Evolutionary conservation across 441 rosid genomes (phyloP).

Genomic region (Biscutella auriculata): DNA sequence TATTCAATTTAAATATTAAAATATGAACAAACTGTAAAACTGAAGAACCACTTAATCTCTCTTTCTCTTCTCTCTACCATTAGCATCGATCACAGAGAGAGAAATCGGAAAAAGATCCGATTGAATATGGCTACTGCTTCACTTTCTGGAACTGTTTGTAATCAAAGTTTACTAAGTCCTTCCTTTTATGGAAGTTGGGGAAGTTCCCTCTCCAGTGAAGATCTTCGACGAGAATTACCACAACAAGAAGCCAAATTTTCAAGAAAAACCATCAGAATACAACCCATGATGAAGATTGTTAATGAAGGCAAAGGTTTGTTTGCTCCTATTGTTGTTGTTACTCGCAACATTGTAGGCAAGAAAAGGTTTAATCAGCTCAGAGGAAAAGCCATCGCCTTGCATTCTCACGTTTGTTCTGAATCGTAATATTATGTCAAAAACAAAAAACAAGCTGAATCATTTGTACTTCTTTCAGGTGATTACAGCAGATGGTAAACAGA

Average conservation of each 20-base stretch:
- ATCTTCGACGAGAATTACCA: no score
- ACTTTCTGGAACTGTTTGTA: constrained; percentile 30
- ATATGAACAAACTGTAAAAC: constrained; percentile 11
- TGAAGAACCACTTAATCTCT: neutral
- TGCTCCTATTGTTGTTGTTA: constrained; percentile 64
- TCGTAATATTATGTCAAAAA: neutral
- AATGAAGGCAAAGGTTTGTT: constrained; percentile 92
- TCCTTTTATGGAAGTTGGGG: constrained; percentile 53
- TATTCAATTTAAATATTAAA: no score
- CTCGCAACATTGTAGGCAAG: constrained; percentile 66
- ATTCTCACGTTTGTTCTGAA: constrained; percentile 53
- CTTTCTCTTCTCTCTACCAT: neutral
- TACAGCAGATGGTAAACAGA: constrained; percentile 81
- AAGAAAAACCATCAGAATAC: constrained; percentile 33
- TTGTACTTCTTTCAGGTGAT: constrained; percentile 45
- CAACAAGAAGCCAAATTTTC: constrained; percentile 36
- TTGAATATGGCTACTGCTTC: constrained; percentile 52
- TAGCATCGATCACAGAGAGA: neutral
- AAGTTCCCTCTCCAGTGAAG: constrained; percentile 40
- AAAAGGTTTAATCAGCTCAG: constrained; percentile 80
- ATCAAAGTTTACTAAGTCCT: constrained; percentile 30
- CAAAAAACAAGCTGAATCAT: neutral
- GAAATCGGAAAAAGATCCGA: neutral
- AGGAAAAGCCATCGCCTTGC: constrained; percentile 95
- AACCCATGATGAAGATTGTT: constrained; percentile 73